Conservation (phyloP, 1,284 basidiomycete genomes). For the Puccinia coronata region DNA sequence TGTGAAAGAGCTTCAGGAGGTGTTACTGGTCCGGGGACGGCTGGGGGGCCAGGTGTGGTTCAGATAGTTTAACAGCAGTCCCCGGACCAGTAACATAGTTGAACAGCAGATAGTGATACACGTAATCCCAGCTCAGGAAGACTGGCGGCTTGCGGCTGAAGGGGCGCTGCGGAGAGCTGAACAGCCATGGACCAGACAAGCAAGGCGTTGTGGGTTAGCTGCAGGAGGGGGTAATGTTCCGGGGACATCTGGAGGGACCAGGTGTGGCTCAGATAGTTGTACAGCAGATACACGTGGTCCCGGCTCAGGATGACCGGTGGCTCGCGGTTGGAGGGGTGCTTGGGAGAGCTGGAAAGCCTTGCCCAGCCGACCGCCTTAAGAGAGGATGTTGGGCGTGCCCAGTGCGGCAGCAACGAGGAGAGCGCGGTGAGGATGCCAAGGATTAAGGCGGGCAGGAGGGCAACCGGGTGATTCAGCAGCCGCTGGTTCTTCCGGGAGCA, state of each 20-base stretch:
- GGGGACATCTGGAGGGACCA: constrained; percentile 53
- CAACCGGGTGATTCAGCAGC: constrained; percentile 2
- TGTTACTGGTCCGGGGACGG: constrained; percentile 53
- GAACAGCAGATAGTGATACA: constrained; percentile 34
- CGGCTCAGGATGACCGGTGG: constrained; percentile 15
- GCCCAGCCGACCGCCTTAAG: background rate
- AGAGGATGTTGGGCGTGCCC: background rate
- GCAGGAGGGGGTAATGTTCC: constrained; percentile 53
- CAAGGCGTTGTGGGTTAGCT: constrained; percentile 55
- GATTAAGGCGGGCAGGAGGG: constrained; percentile 33
- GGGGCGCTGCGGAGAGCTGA: background rate
- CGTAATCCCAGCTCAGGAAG: constrained; percentile 16
- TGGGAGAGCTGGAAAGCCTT: background rate
- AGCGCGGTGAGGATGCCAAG: too few relatives aligned
- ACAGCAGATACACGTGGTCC: constrained; percentile 36
- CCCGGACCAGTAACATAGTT: too few relatives aligned
- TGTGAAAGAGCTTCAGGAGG: constrained; percentile 54
- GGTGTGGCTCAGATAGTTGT: constrained; percentile 27
- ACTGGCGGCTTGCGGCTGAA: background rate
- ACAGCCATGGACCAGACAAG: constrained; percentile 50
- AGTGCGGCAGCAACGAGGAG: background rate
- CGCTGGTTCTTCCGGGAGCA: background rate
- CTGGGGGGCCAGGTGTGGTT: constrained; percentile 52
- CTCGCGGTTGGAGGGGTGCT: background rate
- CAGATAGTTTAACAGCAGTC: too few relatives aligned